Conservation (phyloP, 352 stramenopile genomes). For the Phytophthora sansomeana region DNA sequence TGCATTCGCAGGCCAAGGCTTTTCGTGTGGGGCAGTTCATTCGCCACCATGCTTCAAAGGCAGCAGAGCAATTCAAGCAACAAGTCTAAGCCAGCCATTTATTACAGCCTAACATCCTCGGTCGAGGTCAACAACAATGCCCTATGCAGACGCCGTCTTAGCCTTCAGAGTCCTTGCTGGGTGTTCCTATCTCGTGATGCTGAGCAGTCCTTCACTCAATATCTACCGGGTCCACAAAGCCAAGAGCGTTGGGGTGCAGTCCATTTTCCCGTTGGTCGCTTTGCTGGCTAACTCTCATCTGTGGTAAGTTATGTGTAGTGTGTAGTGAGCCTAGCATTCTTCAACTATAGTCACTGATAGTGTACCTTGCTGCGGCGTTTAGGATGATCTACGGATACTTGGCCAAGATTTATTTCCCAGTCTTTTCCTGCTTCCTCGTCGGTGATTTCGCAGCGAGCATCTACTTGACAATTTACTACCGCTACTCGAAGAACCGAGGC, state of each 20-base stretch:
- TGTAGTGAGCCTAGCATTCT: neutral
- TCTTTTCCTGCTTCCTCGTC: slow-evolving; percentile 44
- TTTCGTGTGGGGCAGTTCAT: neutral
- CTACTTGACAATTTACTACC: slow-evolving; percentile 43
- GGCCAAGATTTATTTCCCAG: slow-evolving; percentile 44
- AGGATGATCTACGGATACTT: slow-evolving; percentile 57
- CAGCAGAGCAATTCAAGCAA: neutral
- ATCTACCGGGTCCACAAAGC: slow-evolving; percentile 41
- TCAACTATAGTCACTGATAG: neutral
- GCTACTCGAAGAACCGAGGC: slow-evolving; percentile 36
- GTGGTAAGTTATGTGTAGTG: slow-evolving; percentile 25
- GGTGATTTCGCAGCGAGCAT: slow-evolving; percentile 38
- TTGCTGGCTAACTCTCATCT: slow-evolving; percentile 46
- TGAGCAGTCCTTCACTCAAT: slow-evolving; percentile 39
- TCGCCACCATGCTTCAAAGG: neutral
- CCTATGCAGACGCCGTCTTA: slow-evolving; percentile 24
- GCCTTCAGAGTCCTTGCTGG: slow-evolving; percentile 37
- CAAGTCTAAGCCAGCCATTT: too few relatives aligned
- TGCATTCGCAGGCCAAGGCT: slow-evolving; percentile 18
- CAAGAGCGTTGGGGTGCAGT: slow-evolving; percentile 39
- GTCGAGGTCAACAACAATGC: slow-evolving; percentile 16
- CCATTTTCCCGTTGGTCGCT: slow-evolving; percentile 44
- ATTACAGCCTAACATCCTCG: too few relatives aligned
- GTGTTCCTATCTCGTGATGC: slow-evolving; percentile 37
- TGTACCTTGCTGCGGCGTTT: neutral